Base-by-base conservation (phyloP, 2,329 filamentous ascomycete genomes). In the Coleophoma cylindrospora region DNA sequence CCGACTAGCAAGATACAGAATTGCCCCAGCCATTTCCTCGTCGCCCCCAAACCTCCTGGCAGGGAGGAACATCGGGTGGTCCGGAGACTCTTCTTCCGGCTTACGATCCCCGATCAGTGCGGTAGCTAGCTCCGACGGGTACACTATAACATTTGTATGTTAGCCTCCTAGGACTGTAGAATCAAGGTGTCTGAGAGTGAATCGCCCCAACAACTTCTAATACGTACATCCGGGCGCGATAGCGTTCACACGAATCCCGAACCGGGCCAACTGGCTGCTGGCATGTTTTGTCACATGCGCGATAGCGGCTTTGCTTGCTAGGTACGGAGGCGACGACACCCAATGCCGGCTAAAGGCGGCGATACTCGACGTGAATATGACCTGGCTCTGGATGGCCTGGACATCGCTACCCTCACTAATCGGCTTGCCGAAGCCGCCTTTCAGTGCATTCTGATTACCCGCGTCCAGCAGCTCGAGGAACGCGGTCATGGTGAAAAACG, bases 301-400 rank as follows among this genome's bases (percentile, higher is more conserved):
- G 0, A 83, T 82, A 0, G 82, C 87, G 1, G 83, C 87, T 69
- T 92, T 92, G 52, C 81, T 84, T 15, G 87, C 80, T 15, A 86
- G 87, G 64, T 92, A 92, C 0, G 83, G 81, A 65, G 84, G 91
- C 40, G 89, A 87, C 15, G 86, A 84, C 34, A 88, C 84, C 0
- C 84, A 75, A 45, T 78, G 73, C 60, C 87, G 84, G 69, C 90
- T 86, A 51, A 89, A 84, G 0, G 81, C 84, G 0, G 77, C 86
- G 64, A 92, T 89, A 14, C 80, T 86, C 50, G 83, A 83, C 43
- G 87, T 86, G 44, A 88, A 84, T 50, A 95, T 79, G 34, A 82
- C 69, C 63, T 81, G 77, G n/a, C 74, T 75, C 63, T 68, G 62
- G 74, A 73, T 19, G 3, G 19, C 19, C 19, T 19, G 19, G 27